Evolutionary conservation across 2,329 filamentous ascomycete species (phyloP), one percentile per base, ranked within the genome.

Genomic region (Colletotrichum higginsianum): DNA sequence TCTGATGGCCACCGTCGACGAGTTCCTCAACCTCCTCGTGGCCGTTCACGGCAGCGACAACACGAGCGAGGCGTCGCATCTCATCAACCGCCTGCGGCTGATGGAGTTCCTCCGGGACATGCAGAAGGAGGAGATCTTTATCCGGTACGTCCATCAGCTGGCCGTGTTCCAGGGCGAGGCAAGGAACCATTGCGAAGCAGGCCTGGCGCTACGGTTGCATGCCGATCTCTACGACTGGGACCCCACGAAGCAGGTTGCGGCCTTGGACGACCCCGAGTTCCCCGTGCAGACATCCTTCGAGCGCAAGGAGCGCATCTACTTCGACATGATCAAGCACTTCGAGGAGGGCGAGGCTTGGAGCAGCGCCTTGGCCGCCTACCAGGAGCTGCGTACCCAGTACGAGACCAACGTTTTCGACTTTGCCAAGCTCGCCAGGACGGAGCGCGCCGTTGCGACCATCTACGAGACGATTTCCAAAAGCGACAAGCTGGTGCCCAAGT

Each of bases 81-180:
- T 97, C 74, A 94, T 98, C 81, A 95, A 98, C 80, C 94, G 94
- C 0, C 84, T 98, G 62, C 91, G 94, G 67, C 85, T 98, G 35
- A 98, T 98, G 95, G 94, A 98, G 76, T 98, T 98, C 82, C 88
- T 98, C 76, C 93, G 95, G 75, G 95, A 98, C 79, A 97, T 98
- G 92, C 94, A 97, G 75, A 97, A 97, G 78, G 95, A 98, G 80
- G 95, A 98, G 77, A 98, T 98, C 68, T 98, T 98, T 81, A 93
- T 98, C 74, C 92, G 95, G 75, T 98, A 98, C 77, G 95, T 98
- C 16, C 96, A 98, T 79, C 95, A 98, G 80, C 87, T 98, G 23
- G 94, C 95, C 2, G 85, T 90, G 49, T 85, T 96, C 15, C 96
- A 98, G 80, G 88, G 89, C 11, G 89, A 92, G 50, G 89, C 93